Conservation (phyloP, 345 rosid species). For the Eucalyptus regnans region DNA sequence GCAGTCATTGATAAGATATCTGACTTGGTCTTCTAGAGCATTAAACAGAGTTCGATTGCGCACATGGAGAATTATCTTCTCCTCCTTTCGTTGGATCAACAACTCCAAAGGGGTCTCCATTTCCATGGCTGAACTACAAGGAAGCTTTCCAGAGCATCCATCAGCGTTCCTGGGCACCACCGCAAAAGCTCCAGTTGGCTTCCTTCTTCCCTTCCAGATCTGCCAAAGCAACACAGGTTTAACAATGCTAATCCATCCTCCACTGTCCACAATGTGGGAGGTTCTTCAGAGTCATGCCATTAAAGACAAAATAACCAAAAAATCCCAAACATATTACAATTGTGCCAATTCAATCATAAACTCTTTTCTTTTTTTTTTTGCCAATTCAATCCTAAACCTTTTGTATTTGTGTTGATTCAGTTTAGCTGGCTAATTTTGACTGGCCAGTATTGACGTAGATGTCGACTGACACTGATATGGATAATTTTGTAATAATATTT, state of each 20-base stretch:
- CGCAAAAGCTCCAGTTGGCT: not conserved
- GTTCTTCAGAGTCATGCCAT: too few species aligned
- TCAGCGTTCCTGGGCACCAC: not conserved
- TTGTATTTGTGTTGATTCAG: accelerated
- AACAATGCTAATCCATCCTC: not conserved
- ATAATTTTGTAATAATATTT: too few species aligned
- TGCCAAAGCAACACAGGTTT: not conserved
- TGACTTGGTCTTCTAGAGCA: not conserved
- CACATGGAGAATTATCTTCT: not conserved
- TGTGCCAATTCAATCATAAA: not conserved
- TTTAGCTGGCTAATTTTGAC: too few species aligned
- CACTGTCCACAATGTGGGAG: not conserved
- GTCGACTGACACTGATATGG: accelerated
- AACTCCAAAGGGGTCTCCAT: not conserved
- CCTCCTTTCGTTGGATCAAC: not conserved
- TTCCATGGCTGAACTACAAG: not conserved
- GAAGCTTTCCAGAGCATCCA: not conserved
- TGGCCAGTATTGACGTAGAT: accelerated
- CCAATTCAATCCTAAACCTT: accelerated
- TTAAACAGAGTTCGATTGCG: not conserved
- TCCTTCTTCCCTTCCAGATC: not conserved
- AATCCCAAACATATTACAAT: accelerated
- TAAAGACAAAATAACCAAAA: too few species aligned
- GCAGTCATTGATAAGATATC: not conserved
- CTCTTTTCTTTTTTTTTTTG: not conserved